Base-by-base conservation (phyloP, 495 filamentous ascomycete genomes). In the Daldinia childiae region DNA sequence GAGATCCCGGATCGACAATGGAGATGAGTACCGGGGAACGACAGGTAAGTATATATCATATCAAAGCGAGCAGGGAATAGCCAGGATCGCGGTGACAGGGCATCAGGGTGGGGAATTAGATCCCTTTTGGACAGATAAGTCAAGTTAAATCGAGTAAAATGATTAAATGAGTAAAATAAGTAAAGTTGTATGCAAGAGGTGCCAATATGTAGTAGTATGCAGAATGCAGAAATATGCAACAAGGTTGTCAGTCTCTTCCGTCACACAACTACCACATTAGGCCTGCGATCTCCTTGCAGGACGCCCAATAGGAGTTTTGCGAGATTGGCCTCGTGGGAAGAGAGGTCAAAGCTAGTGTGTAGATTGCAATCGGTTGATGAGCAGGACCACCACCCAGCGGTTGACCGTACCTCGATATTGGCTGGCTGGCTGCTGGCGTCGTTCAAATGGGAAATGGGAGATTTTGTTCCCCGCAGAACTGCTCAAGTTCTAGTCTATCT, bases 361-460 rank as follows among this genome's bases (percentile, higher is more conserved):
- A 70, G 70, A 64, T 70, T 69, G 57, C 48, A 58, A 54, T 72
- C 71, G 72, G 74, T 76, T 73, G 76, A 70, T 64, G 71, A 58
- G 66, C 50, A 65, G 56, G 71, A 21, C 24, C 26, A 72, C 63
- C 71, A 72, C 62, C 71, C 81, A 82, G 83, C 83, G 80, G 82
- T 70, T 80, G 81, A 69, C 71, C 75, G 77, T 76, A 65, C 77
- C 79, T 82, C 76, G 81, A 84, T 85, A 85, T 85, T 84, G 83
- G 82, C 75, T 76, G 34, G 34, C 12, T 14, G 11, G 78, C 12
- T 14, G 34, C 3, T 36, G 11, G 34, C 34, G 78, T 65, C 58
- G 62, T 65, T 34, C 50, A 34, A 45, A n/a, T 51, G 32, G 50
- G 69, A 73, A 45, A n/a, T 51, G 39, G 50, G 64, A 73, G 64